Conservation (phyloP, 495 filamentous ascomycete genomes). For the Tuber melanosporum region DNA sequence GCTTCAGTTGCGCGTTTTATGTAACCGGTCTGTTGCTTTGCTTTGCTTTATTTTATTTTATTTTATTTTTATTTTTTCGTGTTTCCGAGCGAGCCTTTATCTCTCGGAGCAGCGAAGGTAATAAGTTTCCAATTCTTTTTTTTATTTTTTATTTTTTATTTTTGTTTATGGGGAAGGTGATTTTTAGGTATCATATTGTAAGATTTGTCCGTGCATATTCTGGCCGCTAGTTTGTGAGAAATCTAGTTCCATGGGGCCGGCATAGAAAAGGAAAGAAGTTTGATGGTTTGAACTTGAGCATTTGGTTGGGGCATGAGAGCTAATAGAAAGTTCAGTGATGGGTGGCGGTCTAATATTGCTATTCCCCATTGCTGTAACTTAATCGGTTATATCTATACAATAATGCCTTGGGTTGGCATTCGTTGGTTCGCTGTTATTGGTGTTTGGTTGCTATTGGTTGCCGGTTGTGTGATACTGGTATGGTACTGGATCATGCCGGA, state of each 20-base stretch:
- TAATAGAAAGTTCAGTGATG: background rate
- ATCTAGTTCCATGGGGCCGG: background rate
- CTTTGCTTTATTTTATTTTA: slow-evolving; percentile 13
- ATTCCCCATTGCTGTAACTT: background rate
- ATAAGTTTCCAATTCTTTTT: background rate
- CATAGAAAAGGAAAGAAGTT: background rate
- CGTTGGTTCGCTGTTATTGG: background rate
- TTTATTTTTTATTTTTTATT: background rate
- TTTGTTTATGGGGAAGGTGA: background rate
- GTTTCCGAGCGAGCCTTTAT: background rate
- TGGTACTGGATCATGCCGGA: background rate
- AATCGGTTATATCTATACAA: background rate
- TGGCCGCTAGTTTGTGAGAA: background rate
- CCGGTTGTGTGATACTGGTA: background rate
- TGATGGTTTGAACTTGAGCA: background rate
- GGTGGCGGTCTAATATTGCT: slow-evolving; percentile 4
- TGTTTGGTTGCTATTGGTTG: background rate
- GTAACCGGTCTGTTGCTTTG: slow-evolving; percentile 26
- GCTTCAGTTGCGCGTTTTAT: background rate
- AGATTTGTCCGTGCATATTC: background rate
- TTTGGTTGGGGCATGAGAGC: background rate
- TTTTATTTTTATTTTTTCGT: background rate
- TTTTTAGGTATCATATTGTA: background rate
- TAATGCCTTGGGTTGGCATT: background rate
- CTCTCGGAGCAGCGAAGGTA: background rate